These are phyloP conservation scores for Elaeis guineensis DNA, from an alignment of 176 grass and related monocot genomes.

Conservation along the genomic window DNA sequence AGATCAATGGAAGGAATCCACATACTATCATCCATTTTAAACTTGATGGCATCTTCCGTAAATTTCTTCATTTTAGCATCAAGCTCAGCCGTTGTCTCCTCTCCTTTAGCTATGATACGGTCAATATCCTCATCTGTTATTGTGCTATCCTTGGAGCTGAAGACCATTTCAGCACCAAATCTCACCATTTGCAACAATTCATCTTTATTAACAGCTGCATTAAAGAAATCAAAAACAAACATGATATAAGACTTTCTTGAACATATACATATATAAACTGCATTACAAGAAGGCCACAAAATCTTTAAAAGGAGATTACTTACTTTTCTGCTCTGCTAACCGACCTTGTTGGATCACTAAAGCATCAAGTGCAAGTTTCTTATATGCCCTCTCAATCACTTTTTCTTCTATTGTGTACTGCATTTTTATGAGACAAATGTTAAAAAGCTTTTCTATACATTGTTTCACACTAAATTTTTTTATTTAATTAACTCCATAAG, in stretches of 20 bases:
- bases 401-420: slow-evolving; percentile 99
- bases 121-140: slow-evolving; percentile 98
- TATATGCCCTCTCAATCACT: slow-evolving; percentile 97
- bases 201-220: slow-evolving; percentile 98
- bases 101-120: slow-evolving; percentile 95
- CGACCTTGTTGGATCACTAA: slow-evolving; percentile 98
- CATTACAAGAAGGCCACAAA: too few relatives aligned
- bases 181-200: slow-evolving; percentile 97
- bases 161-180: slow-evolving; percentile 99
- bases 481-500: too few relatives aligned
- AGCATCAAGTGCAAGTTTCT: slow-evolving; percentile 98
- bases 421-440: slow-evolving; percentile 2
- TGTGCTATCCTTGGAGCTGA: slow-evolving; percentile 96
- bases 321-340: slow-evolving; percentile 92
- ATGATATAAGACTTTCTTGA: too few relatives aligned
- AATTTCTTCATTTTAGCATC: slow-evolving; percentile 99
- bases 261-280: too few relatives aligned
- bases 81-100: slow-evolving; percentile 91
- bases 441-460: not conserved
- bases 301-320: too few relatives aligned
- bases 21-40: slow-evolving; percentile 99
- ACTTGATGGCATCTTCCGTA: slow-evolving; percentile 97
- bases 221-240: too few relatives aligned
- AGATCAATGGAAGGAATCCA: not conserved
- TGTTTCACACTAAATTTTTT: not conserved